Evolutionary conservation across 2,329 filamentous ascomycete genomes (phyloP).

Genomic region (Calonectria honghensis): DNA sequence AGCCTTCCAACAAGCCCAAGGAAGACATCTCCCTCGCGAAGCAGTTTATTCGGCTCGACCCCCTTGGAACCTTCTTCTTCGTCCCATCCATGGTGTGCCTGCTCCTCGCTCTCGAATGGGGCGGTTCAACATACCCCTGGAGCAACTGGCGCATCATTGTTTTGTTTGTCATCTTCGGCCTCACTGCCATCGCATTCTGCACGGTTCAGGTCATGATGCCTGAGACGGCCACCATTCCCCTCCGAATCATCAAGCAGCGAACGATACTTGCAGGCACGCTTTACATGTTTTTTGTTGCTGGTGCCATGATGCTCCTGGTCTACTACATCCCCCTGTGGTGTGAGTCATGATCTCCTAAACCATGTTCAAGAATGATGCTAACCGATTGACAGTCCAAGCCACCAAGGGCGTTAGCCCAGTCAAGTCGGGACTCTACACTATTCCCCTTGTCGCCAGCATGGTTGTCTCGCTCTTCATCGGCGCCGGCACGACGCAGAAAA

Average conservation of each 20-base stretch:
- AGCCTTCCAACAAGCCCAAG: conserved; percentile 60
- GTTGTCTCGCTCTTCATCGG: conserved; percentile 71
- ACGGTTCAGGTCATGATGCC: conserved; percentile 72
- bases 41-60: conserved; percentile 73
- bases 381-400: conserved; percentile 69
- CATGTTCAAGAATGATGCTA: conserved; percentile 37
- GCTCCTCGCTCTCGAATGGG: conserved; percentile 79
- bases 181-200: conserved; percentile 68
- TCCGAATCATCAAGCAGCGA: conserved; percentile 72
- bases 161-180: conserved; percentile 71
- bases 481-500: conserved; percentile 68
- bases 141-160: conserved; percentile 70
- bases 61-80: conserved; percentile 76
- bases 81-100: conserved; percentile 76
- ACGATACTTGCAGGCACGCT: conserved; percentile 70
- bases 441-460: conserved; percentile 74
- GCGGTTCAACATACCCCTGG: conserved; percentile 73
- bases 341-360: conserved; percentile 57
- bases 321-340: conserved; percentile 75
- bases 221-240: conserved; percentile 74
- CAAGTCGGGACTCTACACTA: conserved; percentile 74
- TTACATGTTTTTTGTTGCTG: conserved; percentile 68
- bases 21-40: conserved; percentile 59
- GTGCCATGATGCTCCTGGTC: conserved; percentile 72
- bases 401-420: conserved; percentile 71